Conservation (phyloP, 2,329 filamentous ascomycete genomes). For the Sarocladium oryzae region DNA sequence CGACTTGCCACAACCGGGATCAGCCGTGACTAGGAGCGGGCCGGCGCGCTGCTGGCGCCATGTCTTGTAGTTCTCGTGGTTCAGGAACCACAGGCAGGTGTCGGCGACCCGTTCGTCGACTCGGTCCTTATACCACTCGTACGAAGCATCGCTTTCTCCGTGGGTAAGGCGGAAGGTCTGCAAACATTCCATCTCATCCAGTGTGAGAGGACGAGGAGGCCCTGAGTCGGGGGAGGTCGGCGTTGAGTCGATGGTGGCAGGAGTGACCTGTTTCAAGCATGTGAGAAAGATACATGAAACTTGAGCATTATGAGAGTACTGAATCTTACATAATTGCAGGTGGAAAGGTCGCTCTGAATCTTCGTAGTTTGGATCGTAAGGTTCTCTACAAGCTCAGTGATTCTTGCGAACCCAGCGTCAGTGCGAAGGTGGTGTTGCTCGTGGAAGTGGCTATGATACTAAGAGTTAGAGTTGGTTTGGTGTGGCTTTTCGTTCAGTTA, state of each 20-base stretch:
- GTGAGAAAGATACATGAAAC: too few species aligned
- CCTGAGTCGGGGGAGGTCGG: too few species aligned
- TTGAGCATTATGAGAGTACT: too few species aligned
- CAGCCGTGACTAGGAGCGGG: conserved; percentile 28
- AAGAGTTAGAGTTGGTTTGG: too few species aligned
- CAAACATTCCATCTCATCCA: background rate
- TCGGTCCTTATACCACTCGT: conserved; percentile 4
- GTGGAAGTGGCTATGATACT: background rate
- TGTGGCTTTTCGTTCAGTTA: too few species aligned
- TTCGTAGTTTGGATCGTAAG: background rate
- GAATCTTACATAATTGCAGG: background rate
- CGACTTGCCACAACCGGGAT: conserved; percentile 34
- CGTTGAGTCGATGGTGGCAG: too few species aligned
- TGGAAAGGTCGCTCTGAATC: background rate
- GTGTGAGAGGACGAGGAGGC: background rate
- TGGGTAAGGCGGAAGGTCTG: conserved; percentile 1
- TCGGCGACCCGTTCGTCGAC: background rate
- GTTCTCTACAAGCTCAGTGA: background rate
- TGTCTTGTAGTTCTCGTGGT: conserved; percentile 12
- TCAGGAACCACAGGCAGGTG: conserved; percentile 17
- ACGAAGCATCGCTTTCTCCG: background rate
- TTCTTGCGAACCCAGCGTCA: background rate
- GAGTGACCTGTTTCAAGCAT: too few species aligned
- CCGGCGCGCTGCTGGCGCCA: conserved; percentile 16
- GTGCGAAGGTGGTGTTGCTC: background rate